These are phyloP conservation scores for Eucommia ulmoides DNA, from an alignment of 257 asterid species.

Conservation along the genomic window DNA sequence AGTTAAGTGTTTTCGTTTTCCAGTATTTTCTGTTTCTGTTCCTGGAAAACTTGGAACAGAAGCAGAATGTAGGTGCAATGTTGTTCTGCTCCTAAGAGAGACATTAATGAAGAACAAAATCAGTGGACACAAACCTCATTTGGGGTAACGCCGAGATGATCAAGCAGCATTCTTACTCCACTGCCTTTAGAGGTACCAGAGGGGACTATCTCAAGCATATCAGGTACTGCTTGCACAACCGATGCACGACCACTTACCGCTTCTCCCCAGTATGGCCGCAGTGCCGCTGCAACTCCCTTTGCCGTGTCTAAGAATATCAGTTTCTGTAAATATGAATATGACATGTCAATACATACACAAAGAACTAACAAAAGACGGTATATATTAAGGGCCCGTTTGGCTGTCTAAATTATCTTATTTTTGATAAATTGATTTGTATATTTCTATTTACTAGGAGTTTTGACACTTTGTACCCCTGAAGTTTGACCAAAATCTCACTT, in stretches of 20 bases:
- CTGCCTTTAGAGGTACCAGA: conserved; percentile 82
- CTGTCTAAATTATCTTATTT: no score
- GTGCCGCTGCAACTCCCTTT: conserved; percentile 58
- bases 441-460: no score
- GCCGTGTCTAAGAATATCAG: conserved; percentile 72
- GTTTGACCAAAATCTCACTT: no score
- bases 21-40: no score
- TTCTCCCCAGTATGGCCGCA: conserved; percentile 90
- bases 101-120: neutral
- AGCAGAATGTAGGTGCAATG: no score
- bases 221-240: conserved; percentile 89
- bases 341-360: conserved; percentile 9
- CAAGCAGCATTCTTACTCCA: conserved; percentile 76
- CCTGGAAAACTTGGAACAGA: no score
- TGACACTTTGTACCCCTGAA: no score
- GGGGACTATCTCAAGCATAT: conserved; percentile 95
- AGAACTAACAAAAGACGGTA: no score
- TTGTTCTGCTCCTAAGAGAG: no score
- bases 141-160: conserved; percentile 76
- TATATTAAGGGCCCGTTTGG: no score
- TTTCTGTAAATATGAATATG: conserved; percentile 40
- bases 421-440: no score
- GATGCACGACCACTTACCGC: conserved; percentile 65
- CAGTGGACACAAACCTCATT: conserved; percentile 45
- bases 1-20: no score